Base-by-base conservation (phyloP, 1,284 basidiomycete species). In the Leccinum discolor region DNA sequence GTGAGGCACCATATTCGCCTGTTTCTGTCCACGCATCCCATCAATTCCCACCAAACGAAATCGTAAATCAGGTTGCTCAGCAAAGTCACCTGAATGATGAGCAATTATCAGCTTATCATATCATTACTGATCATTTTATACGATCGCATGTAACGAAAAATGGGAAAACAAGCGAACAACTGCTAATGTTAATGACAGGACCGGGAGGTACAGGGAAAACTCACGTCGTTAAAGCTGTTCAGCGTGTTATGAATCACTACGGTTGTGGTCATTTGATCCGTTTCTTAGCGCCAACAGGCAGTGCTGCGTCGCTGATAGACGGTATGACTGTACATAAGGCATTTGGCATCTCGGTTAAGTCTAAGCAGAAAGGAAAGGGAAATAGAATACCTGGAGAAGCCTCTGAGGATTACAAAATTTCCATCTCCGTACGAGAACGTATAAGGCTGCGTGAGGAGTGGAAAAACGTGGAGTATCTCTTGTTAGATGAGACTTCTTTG, bases 301-400 rank as follows among this genome's bases (percentile, higher is more conserved):
- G 62, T 1, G 67, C 50, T 0, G 62, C 66, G 2, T 0, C 66
- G 0, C 4, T 67, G 26, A 64, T 66, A 0, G 5, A 67, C n/a
- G 66, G 66, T 0, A 67, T 57, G 57, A 67, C 62, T 1, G 5
- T 67, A 0, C 65, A 67, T 8, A 67, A 67, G 8, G 66, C 10
- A 0, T 5, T 67, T 0, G 62, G 60, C 0, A 67, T 67, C 1
- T 67, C 64, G 6, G 67, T 67, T 2, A 64, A 67, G 2, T 29
- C 42, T 8, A 52, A 10, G 3, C 38, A 57, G 0, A 66, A 65
- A n/a, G 64, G 65, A 1, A 66, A 65, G 7, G 65, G 65, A 0
- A 66, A 64, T 5, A 6, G 52, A 12, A 11, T 18, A n/a, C 50
- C 52, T 14, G 52, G 52, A 11, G 52, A 56, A 26, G 12, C 21